Evolutionary conservation across 2,329 filamentous ascomycete species (phyloP).

Genomic region (Metarhizium guizhouense): DNA sequence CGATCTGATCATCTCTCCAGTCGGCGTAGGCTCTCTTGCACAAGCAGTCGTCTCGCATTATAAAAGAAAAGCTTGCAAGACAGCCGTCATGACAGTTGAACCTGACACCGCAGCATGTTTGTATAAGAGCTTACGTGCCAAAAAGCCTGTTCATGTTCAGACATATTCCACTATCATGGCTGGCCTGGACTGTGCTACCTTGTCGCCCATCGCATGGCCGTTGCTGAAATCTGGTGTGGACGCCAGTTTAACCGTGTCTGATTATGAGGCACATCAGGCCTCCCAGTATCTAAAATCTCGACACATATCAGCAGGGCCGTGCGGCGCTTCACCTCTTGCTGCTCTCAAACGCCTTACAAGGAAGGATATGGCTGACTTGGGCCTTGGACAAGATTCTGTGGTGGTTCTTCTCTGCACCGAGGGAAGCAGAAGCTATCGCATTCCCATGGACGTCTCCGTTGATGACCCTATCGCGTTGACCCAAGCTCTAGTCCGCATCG

Average conservation of each 20-base stretch:
- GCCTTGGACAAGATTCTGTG: constrained; percentile 38
- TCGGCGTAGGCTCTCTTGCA: constrained; percentile 65
- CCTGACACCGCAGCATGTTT: constrained; percentile 56
- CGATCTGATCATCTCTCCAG: constrained; percentile 51
- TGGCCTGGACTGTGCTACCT: constrained; percentile 64
- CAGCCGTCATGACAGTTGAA: constrained; percentile 56
- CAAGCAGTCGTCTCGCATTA: constrained; percentile 60
- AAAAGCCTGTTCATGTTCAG: constrained; percentile 36
- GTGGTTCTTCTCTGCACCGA: constrained; percentile 58
- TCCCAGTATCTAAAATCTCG: constrained; percentile 40
- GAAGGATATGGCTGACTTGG: constrained; percentile 23
- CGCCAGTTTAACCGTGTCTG: constrained; percentile 50
- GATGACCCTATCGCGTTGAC: constrained; percentile 34
- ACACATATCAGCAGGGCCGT: constrained; percentile 48
- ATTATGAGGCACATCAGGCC: constrained; percentile 52
- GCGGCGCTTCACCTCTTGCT: constrained; percentile 49
- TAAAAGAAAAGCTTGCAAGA: constrained; percentile 32
- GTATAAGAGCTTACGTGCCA: constrained; percentile 40
- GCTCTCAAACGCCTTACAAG: constrained; percentile 42
- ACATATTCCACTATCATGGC: constrained; percentile 62
- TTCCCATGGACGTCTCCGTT: constrained; percentile 30
- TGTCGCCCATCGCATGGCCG: constrained; percentile 58
- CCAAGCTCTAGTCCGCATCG: constrained; percentile 35
- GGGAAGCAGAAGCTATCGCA: constrained; percentile 43
- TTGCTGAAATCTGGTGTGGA: constrained; percentile 49